Conservation (phyloP, 78 protist species). For the Cavenderia fasciculata region DNA sequence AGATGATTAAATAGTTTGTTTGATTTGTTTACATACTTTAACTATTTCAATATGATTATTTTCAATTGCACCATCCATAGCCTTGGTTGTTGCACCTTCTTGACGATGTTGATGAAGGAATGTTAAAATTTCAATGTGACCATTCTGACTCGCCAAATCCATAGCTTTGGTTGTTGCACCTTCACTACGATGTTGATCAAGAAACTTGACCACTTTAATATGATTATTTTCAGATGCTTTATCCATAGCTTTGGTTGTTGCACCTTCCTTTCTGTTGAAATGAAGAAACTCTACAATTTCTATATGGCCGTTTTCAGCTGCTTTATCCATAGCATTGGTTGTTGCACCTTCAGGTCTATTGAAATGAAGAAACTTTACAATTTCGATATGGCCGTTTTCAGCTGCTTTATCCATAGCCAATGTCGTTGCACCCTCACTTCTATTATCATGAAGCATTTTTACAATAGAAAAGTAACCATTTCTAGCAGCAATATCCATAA, state of each 20-base stretch:
- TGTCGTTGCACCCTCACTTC: slow-evolving; percentile 1
- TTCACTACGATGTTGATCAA: neutral
- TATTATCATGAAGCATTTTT: neutral
- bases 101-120: neutral
- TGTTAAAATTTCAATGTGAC: neutral
- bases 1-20: too few species aligned
- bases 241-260: too few species aligned
- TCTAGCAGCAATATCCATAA: slow-evolving; percentile 19
- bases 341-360: slow-evolving; percentile 34
- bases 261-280: too few species aligned
- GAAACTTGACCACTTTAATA: too few species aligned
- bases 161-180: neutral
- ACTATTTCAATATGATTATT: neutral
- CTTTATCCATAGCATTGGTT: too few species aligned
- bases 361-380: neutral
- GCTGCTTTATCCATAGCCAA: neutral
- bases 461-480: neutral
- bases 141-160: neutral
- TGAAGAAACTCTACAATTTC: too few species aligned
- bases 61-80: neutral
- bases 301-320: too few species aligned
- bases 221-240: too few species aligned
- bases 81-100: neutral
- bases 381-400: neutral
- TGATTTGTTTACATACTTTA: too few species aligned